These are phyloP conservation scores for Starmerella davenportii DNA, from an alignment of 805 yeast genomes.

Conservation along the genomic window DNA sequence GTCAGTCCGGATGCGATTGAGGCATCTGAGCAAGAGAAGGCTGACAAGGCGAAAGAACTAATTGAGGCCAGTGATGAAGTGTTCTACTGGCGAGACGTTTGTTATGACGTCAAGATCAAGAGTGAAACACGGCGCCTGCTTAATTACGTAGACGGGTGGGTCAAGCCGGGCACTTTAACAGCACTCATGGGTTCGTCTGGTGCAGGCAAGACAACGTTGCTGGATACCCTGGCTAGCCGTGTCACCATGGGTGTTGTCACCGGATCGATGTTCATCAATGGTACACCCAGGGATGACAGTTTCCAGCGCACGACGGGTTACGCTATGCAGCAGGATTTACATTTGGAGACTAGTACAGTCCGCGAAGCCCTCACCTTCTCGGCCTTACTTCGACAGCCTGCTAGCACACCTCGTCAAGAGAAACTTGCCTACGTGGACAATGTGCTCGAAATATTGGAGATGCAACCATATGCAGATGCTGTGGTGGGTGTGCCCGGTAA, in stretches of 20 bases:
- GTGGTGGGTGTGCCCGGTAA: conserved; percentile 60
- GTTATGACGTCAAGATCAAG: conserved; percentile 35
- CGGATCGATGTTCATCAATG: conserved; percentile 58
- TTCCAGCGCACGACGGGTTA: conserved; percentile 66
- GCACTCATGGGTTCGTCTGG: conserved; percentile 79
- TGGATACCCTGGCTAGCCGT: conserved; percentile 57
- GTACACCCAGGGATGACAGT: conserved; percentile 41
- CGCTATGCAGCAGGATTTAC: conserved; percentile 68
- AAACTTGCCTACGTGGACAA: conserved; percentile 53
- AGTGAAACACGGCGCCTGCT: conserved; percentile 26
- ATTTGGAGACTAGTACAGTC: conserved; percentile 51
- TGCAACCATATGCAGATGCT: conserved; percentile 60
- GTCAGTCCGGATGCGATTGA: conserved; percentile 3
- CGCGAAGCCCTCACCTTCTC: conserved; percentile 58
- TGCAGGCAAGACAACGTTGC: conserved; percentile 67
- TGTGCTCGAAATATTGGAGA: conserved; percentile 46
- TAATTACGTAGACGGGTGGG: conserved; percentile 47
- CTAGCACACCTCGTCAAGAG: conserved; percentile 35
- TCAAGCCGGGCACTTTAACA: conserved; percentile 63
- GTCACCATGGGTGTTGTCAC: conserved; percentile 52
- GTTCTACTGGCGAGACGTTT: conserved; percentile 45
- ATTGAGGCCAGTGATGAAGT: conserved; percentile 28
- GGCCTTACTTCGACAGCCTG: conserved; percentile 55
- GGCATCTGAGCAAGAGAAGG: conserved; percentile 16
- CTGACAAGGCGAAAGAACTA: conserved; percentile 11